Base-by-base conservation (phyloP, 345 rosid genomes). In the Euphorbia peplus region DNA sequence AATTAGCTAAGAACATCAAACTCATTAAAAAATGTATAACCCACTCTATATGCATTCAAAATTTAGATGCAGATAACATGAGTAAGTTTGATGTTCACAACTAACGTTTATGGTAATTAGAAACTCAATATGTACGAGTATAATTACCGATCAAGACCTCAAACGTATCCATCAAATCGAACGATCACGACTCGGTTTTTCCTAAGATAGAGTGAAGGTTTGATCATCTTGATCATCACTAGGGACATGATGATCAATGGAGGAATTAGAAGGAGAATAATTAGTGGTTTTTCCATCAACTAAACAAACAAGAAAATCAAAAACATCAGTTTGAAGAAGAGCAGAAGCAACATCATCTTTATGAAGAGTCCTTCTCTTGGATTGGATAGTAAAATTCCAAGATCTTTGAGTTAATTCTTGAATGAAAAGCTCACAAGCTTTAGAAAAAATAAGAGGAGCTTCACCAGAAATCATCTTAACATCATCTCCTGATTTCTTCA, bases 381-480 rank as follows among this genome's bases (percentile, higher is more conserved):
- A 82, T 71, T 81, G 83, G 63, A 74, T 41, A 51, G 90, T 79
- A 68, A 79, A 71, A 84, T 47, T 74, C 90, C 93, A 88, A 9
- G 90, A 83, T 59, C 84, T 74, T 62, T 61, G 76, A 9, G 90
- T 84, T 6, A 88, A 59, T 66, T 88, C 89, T 76, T 83, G 76
- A 52, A 88, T 84, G 74, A 88, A 82, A 35, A 88, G 79, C 73
- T 88, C 92, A 25, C 88, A 85, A 1, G 90, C 92, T 67, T 85
- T 82, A 0, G 90, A 79, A 72, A 85, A 83, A 60, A 88, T 82
- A 41, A 88, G 71, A 0, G 90, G 88, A 0, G 93, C 87, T 78
- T 85, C 90, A 15, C 87, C 88, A 0, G 88, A 83, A 18, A 88
- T 81, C 90, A 88, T 88, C 78, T 85, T 85, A 24, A 85, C 87